Conservation (phyloP, 768 basidiomycete species). For the Trametes meyenii region DNA sequence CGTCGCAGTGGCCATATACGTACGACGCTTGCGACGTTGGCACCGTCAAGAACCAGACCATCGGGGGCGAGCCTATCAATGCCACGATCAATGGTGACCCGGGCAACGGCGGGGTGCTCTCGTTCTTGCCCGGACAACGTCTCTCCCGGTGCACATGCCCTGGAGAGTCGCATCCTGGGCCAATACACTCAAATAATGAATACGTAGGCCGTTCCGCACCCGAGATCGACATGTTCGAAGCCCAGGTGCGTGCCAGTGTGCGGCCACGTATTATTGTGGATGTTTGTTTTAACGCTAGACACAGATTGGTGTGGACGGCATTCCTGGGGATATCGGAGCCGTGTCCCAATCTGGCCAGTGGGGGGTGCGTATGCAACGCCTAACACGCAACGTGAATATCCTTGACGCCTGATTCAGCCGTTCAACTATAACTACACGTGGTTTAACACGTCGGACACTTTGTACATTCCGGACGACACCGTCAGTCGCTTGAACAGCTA, state of each 20-base stretch:
- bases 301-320: no score
- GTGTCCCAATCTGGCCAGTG: constrained; percentile 74
- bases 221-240: constrained; percentile 90
- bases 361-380: not conserved
- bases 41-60: not conserved
- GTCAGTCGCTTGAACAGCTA: constrained; percentile 62
- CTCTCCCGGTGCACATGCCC: constrained; percentile 84
- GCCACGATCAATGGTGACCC: constrained; percentile 62
- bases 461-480: constrained; percentile 56
- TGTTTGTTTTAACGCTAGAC: no score
- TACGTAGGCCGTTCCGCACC: constrained; percentile 83
- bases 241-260: constrained; percentile 59
- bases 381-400: not conserved
- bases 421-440: constrained; percentile 76
- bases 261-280: constrained; percentile 14
- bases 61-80: constrained; percentile 33
- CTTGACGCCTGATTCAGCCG: constrained; percentile 46
- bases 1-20: not conserved
- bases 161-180: constrained; percentile 84
- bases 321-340: constrained; percentile 38
- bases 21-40: not conserved
- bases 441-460: constrained; percentile 62
- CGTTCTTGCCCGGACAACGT: constrained; percentile 81
- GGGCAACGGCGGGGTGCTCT: constrained; percentile 45
- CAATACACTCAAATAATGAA: constrained; percentile 67